Base-by-base conservation (phyloP, 106 monocot species). In the Ottelia alismoides region DNA sequence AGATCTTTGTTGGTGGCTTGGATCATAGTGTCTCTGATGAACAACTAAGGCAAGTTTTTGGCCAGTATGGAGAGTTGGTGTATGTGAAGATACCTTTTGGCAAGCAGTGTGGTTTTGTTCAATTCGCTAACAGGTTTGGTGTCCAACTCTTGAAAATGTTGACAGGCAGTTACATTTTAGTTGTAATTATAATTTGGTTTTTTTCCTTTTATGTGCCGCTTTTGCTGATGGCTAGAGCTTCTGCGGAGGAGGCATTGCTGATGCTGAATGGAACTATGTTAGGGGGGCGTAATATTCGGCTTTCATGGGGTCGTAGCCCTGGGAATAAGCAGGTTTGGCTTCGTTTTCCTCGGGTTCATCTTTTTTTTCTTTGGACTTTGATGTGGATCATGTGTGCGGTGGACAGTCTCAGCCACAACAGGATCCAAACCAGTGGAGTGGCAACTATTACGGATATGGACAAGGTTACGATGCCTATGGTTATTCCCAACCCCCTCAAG, bases 1-100 rank as follows among this genome's bases (percentile, higher is more conserved):
- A 92, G 91, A 85, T 92, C 68, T 92, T 92, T 70, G 91, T 92
- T 57, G 91, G 91, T 61, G 91, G 78, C 0, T 64, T 92, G 73
- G 91, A 92, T 68, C 43, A 81, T 57, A 78, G 60, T 65, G 73
- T 81, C 26, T 71, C 75, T 35, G 91, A 92, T 57, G 91, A 92
- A 23, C 27, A 28, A 16, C 55, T 92, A 45, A 69, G 73, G 20
- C 85, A 81, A 62, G 67, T 78, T 58, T 92, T 92, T 57, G 68
- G 67, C 52, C 67, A 81, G n/a, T 82, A 78, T 63, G 91, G 91
- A 6, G 91, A 92, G 24, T 55, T 92, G 17, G 73, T 76, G 25
- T 78, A 85, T 73, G 85, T 92, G 21, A 92, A 92, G 81, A 92
- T 92, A 63, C 91, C 91, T 44, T 29, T 71, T 2, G 91, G 91